phyloP scores from a whole-genome alignment of 208 protist genomes.

The Eutreptiella sp. region DNA sequence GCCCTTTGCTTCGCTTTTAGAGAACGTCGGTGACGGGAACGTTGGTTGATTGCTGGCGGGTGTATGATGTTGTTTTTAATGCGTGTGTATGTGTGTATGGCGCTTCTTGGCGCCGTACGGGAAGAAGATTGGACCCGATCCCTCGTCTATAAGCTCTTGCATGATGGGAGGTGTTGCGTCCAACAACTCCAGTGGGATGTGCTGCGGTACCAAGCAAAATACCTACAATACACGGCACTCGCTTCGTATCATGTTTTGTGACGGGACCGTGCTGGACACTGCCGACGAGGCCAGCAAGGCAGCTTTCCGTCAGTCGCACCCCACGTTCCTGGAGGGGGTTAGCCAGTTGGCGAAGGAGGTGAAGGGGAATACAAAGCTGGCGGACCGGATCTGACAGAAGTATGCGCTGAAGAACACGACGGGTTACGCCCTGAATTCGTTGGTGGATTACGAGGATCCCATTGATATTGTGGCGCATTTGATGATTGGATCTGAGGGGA shows the following conservation, averaged over 20 bases:
- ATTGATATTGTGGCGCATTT: conserved; percentile 48
- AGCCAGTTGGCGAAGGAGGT: conserved; percentile 7
- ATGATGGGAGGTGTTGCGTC: conserved; percentile 48
- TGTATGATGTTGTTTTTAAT: too few relatives aligned
- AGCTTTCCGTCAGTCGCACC: conserved; percentile 28
- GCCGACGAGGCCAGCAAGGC: background rate
- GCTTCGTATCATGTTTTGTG: conserved; percentile 32
- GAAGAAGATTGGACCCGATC: conserved; percentile 44
- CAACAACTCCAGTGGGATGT: conserved; percentile 50
- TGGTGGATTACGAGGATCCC: conserved; percentile 38
- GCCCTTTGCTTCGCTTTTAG: too few relatives aligned
- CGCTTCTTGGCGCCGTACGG: too few relatives aligned
- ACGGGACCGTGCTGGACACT: conserved; percentile 43
- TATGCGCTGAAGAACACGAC: conserved; percentile 49
- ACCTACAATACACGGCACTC: conserved; percentile 44
- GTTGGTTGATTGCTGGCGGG: too few relatives aligned
- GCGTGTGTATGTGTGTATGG: too few relatives aligned
- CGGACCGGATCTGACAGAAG: conserved; percentile 37
- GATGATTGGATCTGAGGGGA: conserved; percentile 44
- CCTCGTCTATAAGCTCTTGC: conserved; percentile 42
- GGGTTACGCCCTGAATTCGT: conserved; percentile 44
- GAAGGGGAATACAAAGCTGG: conserved; percentile 17
- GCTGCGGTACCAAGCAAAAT: conserved; percentile 40
- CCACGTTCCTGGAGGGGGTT: conserved; percentile 12
- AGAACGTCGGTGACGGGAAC: too few relatives aligned